Evolutionary conservation across 2,329 filamentous ascomycete species (phyloP), one percentile per base, ranked within the genome.

Genomic region (Drechslerella stenobrocha): DNA sequence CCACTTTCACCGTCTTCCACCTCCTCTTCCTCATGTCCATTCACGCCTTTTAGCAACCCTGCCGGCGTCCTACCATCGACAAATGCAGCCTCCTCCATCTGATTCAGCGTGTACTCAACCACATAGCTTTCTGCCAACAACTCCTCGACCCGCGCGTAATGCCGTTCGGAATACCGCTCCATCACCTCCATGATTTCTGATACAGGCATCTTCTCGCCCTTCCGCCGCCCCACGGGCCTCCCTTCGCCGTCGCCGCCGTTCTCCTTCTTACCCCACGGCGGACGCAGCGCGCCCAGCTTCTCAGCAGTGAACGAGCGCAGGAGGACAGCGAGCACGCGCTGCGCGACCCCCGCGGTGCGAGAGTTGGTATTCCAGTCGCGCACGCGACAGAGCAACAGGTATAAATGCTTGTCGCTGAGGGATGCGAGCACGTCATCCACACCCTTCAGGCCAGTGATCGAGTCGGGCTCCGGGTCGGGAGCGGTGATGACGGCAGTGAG

Each of bases 311-410:
- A 95, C 64, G 85, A 88, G 71, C 85, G 84, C 52, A 96, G 84
- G 5, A 98, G 75, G 1, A 88, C 84, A 79, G 85, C 87, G 5
- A 98, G 78, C 11, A 98, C 86, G 30, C 87, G 84, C 77, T 98
- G 93, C 0, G 93, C 88, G 0, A 97, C 85, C 3, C 86, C 83
- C 0, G 90, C 87, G 2, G 90, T 95, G 69, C 89, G 83, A 0
- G 90, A 90, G 73, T 97, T 97, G 2, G 93, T 95, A 75, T 98
- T 98, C 93, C 93, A 98, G 77, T 98, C 93, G 45, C 95, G 83
- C 44, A 96, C 78, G 63, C 93, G 82, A 34, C 92, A 80, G 0
- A 98, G 82, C 11, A 98, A 82, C 4, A 84, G 80, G 77, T 89
- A 95, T 11, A 98, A 82, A 75, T 97, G 92, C 72, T 92, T 87